Conservation (phyloP, 2,329 filamentous ascomycete genomes). For the Aureobasidium sp. region DNA sequence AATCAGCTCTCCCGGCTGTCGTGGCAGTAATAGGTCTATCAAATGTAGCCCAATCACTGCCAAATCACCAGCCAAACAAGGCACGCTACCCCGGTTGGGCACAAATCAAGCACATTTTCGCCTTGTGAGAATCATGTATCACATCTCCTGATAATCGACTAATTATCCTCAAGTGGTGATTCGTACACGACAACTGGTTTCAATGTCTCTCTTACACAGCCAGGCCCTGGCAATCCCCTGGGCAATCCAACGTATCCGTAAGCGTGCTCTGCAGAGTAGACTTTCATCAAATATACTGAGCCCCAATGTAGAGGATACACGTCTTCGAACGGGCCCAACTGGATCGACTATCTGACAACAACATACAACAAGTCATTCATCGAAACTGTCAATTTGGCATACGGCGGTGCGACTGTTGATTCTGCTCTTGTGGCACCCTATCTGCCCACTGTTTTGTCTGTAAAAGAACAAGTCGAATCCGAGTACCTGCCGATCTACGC, state of each 20-base stretch:
- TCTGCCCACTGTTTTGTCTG: conserved; percentile 40
- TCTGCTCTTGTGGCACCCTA: conserved; percentile 47
- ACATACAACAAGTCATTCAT: conserved; percentile 40
- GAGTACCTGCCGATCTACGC: conserved; percentile 39
- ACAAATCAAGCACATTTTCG: conserved; percentile 23
- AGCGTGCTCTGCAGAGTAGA: not conserved
- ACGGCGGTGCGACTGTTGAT: conserved; percentile 40
- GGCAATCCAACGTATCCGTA: conserved; percentile 53
- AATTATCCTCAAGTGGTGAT: conserved; percentile 41
- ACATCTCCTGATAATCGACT: not conserved
- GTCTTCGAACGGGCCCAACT: conserved; percentile 43
- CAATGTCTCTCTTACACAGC: conserved; percentile 45
- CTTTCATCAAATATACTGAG: not conserved
- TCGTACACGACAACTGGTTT: conserved; percentile 57
- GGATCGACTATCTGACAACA: conserved; percentile 46
- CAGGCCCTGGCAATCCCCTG: conserved; percentile 49
- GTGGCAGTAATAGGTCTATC: not conserved
- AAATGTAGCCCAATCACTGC: not conserved
- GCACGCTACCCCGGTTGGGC: conserved; percentile 22
- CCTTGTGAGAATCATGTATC: conserved; percentile 21
- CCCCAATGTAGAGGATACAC: conserved; percentile 20
- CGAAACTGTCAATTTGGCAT: conserved; percentile 47
- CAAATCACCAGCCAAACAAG: not conserved
- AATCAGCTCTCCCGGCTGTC: not conserved
- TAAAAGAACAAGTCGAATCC: conserved; percentile 45